A percentile compares a stretch with the other conserved stretches of the same genome.
Evolutionary conservation across 495 filamentous ascomycete genomes (phyloP).

Genomic region (Chaetomium cochliodes): DNA sequence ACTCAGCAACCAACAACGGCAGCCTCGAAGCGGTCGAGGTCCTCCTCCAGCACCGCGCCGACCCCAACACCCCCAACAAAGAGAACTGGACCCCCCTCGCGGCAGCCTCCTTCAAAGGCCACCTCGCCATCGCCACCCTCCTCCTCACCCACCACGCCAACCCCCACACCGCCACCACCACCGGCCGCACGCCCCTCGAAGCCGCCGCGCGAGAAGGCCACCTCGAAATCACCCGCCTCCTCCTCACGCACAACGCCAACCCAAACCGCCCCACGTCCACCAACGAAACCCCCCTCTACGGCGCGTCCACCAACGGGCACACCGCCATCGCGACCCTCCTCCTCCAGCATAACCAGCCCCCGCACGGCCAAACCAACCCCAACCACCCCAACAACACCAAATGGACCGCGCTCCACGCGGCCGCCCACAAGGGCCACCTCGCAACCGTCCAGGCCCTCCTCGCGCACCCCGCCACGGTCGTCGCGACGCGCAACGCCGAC

Average conservation of each 20-base stretch:
- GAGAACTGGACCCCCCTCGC: not conserved
- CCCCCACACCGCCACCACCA: not conserved
- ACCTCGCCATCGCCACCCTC: not conserved
- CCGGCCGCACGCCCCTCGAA: not conserved
- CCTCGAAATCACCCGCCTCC: not conserved
- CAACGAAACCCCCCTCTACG: not conserved
- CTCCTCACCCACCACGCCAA: not conserved
- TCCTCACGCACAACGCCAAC: not conserved
- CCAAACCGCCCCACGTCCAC: not conserved
- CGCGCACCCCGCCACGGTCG: not conserved
- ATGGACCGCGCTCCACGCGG: slow-evolving; percentile 3
- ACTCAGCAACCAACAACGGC: not conserved
- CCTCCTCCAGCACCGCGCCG: not conserved
- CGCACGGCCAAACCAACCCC: not conserved
- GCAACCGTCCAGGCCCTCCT: not conserved
- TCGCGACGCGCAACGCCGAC: not conserved
- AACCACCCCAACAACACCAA: not conserved
- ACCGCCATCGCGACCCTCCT: not conserved
- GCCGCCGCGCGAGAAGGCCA: not conserved
- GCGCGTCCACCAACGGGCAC: not conserved
- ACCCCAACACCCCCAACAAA: not conserved
- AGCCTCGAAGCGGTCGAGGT: not conserved
- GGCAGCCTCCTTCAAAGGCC: not conserved
- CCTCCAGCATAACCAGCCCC: not conserved
- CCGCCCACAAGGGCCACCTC: not conserved